Base-by-base conservation (phyloP, 257 asterid species). In the Coffea eugenioides region DNA sequence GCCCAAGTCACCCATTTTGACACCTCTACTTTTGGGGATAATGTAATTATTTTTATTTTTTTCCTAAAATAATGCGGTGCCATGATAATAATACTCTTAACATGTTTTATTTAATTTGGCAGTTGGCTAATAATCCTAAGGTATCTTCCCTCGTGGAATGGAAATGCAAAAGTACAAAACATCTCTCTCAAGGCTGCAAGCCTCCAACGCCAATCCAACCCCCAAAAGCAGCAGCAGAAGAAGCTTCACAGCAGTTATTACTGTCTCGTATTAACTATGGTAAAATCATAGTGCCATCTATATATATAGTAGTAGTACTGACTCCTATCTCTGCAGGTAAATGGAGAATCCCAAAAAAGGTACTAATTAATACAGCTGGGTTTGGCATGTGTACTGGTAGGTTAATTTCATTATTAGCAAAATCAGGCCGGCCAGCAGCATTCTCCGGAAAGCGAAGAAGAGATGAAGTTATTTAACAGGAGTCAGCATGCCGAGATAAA, bases 131-230 rank as follows among this genome's bases (percentile, higher is more conserved):
- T 48, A 77, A 81, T 48, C 57, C 75, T 62, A 12, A 45, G 69
- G 87, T 82, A 85, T 87, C 92, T 79, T 81, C 80, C 87, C 91
- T 83, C 84, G 90, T 86, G 90, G 82, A 13, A 6, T 13, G 39
- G 10, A 34, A 25, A 68, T 39, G 46, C 71, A 14, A 34, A 31
- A 31, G 1, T 31, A 66, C 71, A 70, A 45, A 8, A 12, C 16
- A 10, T 10, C 15, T 39, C 51, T 69, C 48, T 34, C 71, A 11
- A 3, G 25, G 0, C 64, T 56, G 9, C 64, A 56, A 66, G 14
- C 6, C n/a, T 56, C 62, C 62, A 56, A 39, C 43, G 43, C 65
- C 25, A 5, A 57, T 9, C 25, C 65, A 0, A 57, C 7, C 25
- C 25, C 61, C 15, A 2, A 4, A 54, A 2, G 23, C 65, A 5